phyloP scores from a whole-genome alignment of 176 grass and related monocot genomes.

The Coix lacrymajobi region DNA sequence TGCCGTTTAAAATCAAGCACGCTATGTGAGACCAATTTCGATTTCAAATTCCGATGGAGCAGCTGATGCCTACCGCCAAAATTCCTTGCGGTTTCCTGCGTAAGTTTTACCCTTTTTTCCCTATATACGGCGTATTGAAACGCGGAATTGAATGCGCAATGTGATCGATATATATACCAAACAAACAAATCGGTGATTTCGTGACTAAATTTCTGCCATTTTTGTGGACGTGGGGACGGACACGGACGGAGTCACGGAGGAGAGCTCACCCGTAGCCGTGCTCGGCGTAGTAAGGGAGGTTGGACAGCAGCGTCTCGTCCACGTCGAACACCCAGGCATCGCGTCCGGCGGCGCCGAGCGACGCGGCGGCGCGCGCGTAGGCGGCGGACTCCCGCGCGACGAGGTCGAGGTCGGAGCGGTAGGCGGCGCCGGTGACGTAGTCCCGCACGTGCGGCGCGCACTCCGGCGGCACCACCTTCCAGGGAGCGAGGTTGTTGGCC shows the following conservation, averaged over 20 bases:
- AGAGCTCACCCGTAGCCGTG: conserved; percentile 51
- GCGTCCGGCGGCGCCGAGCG: not conserved
- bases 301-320: conserved; percentile 85
- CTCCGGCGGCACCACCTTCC: conserved; percentile 21
- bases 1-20: conserved; percentile 18
- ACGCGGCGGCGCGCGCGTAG: conserved; percentile 29
- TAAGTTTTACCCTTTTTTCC: not conserved
- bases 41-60: not conserved
- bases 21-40: not conserved
- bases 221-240: not conserved
- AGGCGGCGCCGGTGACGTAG: conserved; percentile 57
- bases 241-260: not conserved
- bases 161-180: not conserved
- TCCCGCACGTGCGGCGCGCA: conserved; percentile 45
- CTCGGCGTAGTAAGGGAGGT: conserved; percentile 63
- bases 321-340: conserved; percentile 77
- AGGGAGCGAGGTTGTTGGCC: conserved; percentile 60
- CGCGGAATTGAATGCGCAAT: not conserved
- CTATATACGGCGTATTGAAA: not conserved
- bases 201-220: not conserved
- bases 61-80: not conserved
- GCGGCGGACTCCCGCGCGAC: conserved; percentile 54
- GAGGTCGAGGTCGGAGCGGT: conserved; percentile 52
- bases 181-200: not conserved
- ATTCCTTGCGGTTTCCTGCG: not conserved